Percentiles rank a stretch among this genome's conserved stretches.
These are phyloP conservation scores for Epichloe festucae DNA, from an alignment of 2,329 filamentous ascomycete genomes.

Conservation along the genomic window DNA sequence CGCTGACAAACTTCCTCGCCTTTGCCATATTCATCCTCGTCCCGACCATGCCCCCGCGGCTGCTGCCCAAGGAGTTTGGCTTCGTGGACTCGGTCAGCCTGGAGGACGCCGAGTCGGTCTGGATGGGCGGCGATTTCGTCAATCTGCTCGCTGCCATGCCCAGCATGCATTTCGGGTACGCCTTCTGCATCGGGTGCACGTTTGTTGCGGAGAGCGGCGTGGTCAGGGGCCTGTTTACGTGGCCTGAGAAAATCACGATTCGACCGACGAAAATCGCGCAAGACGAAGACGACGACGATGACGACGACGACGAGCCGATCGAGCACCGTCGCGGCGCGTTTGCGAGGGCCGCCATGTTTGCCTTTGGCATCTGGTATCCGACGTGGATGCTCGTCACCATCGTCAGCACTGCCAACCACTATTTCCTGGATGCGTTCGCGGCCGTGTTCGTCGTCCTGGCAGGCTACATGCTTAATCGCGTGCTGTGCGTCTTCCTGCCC, in stretches of 20 bases:
- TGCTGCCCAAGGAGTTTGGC: conserved; percentile 41
- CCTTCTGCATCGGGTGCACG: conserved; percentile 38
- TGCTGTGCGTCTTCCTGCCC: conserved; percentile 45
- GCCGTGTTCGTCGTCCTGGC: conserved; percentile 47
- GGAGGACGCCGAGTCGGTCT: conserved; percentile 17
- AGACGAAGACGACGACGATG: conserved; percentile 11
- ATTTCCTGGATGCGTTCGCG: conserved; percentile 52
- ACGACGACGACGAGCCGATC: conserved; percentile 9
- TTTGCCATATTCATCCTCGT: conserved; percentile 43
- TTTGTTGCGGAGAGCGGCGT: conserved; percentile 38
- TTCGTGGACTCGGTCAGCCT: conserved; percentile 42
- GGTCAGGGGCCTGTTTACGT: conserved; percentile 21
- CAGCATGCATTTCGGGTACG: conserved; percentile 42
- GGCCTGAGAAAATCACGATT: conserved; percentile 2
- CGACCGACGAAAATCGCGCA: not conserved
- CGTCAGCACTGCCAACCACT: conserved; percentile 47
- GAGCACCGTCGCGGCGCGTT: conserved; percentile 11
- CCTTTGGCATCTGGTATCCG: conserved; percentile 37
- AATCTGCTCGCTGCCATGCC: conserved; percentile 46
- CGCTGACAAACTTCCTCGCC: conserved; percentile 41
- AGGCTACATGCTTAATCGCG: conserved; percentile 38
- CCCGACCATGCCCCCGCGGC: conserved; percentile 44
- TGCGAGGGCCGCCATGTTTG: conserved; percentile 11
- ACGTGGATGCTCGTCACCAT: conserved; percentile 40
- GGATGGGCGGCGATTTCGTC: conserved; percentile 29